Evolutionary conservation across 1,284 basidiomycete species (phyloP), one percentile per base, ranked within the genome.

Genomic region (Papiliotrema nemorosa): DNA sequence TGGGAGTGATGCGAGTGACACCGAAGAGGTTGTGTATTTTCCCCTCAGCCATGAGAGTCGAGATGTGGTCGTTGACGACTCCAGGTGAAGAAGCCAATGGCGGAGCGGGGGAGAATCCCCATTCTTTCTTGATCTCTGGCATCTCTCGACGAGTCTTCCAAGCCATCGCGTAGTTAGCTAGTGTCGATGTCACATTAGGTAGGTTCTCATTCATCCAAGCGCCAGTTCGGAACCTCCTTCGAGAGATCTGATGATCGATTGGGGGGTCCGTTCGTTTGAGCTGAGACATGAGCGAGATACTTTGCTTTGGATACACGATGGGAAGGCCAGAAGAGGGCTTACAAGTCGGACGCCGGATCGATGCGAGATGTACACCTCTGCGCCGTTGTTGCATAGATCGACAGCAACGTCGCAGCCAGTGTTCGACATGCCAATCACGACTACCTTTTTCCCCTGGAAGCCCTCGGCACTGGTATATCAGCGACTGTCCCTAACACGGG

Each of bases 351-450:
- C 44, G 20, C 56, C 56, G 5, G 38, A 34, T 37, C 50, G 10
- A 46, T 58, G 56, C 6, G 56, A 58, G 29, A 58, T 27, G 50
- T 58, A 55, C 7, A 55, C 50, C n/a, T 50, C 21, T 20, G 37
- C 27, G 5, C 49, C 53, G 3, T 10, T 24, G 12, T 47, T 43
- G 1, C 22, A 37, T 3, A 58, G 35, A 22, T 46, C 39, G 12
- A 52, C 47, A 9, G 56, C 56, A n/a, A 43, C 47, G 24, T 58
- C 56, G 21, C 50, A 40, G 13, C 47, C 56, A 5, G 56, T 47
- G 24, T 55, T 55, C 10, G 38, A 35, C 48, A 58, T 38, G 21
- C 56, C 56, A 20, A 55, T 48, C 0, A 58, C 44, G 3, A 51
- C 36, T 2, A 58, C 56, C 14, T 36, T 44, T 27, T 55, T 52